Evolutionary conservation across 2,329 filamentous ascomycete genomes (phyloP).

Genomic region (Colletotrichum filicis): DNA sequence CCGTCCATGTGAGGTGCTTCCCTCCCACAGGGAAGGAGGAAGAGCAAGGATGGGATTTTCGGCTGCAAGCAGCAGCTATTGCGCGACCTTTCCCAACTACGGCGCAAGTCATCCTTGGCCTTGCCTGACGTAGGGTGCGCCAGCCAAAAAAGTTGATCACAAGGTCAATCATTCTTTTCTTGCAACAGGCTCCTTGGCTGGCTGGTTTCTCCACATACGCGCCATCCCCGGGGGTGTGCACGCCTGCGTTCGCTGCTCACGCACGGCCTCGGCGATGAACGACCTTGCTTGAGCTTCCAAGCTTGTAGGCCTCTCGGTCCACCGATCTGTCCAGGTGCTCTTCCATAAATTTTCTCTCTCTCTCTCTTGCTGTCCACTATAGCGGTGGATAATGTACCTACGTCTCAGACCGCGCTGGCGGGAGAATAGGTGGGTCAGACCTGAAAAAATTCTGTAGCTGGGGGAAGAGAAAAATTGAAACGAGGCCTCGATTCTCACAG

Average conservation of each 20-base stretch:
- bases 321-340: neutral
- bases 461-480: neutral
- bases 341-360: neutral
- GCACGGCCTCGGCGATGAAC: neutral
- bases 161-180: conserved; percentile 31
- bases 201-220: conserved; percentile 23
- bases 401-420: neutral
- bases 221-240: neutral
- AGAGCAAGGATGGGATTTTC: conserved; percentile 15
- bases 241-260: too few species aligned
- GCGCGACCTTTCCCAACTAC: conserved; percentile 27
- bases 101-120: conserved; percentile 32
- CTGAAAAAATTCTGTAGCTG: neutral
- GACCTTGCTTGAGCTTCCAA: neutral
- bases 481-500: neutral
- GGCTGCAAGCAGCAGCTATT: conserved; percentile 32
- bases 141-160: conserved; percentile 33
- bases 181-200: neutral
- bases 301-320: neutral
- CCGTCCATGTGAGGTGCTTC: conserved; percentile 2
- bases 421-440: neutral
- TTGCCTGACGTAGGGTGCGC: conserved; percentile 17
- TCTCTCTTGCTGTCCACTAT: neutral
- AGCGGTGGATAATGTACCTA: neutral
- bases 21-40: neutral